Percentiles rank a stretch among this genome's conserved stretches.
phyloP scores from a whole-genome alignment of 108 stramenopile species.

The Stephanodiscus minutulus region DNA sequence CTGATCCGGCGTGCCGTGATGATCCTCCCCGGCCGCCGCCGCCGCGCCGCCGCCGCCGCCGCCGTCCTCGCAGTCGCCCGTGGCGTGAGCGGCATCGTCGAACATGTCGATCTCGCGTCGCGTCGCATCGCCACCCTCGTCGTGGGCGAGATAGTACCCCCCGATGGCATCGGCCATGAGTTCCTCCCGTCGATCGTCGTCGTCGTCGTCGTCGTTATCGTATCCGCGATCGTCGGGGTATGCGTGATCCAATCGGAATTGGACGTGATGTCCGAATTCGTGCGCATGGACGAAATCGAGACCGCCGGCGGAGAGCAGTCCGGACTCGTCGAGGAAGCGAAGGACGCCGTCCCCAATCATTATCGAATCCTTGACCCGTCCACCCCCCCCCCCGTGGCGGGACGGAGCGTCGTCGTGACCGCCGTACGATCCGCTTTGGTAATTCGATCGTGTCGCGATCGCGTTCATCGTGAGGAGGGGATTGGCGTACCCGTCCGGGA shows the following conservation, averaged over 20 bases:
- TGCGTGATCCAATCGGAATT: too few relatives aligned
- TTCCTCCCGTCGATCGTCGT: constrained; percentile 28
- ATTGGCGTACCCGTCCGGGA: constrained; percentile 36
- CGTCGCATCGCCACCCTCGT: constrained; percentile 21
- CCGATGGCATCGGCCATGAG: constrained; percentile 46
- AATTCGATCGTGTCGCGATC: constrained; percentile 15
- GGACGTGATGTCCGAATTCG: constrained; percentile 45
- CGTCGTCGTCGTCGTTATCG: neutral
- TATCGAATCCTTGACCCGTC: constrained; percentile 7
- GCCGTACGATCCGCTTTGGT: too few relatives aligned
- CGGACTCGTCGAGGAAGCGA: constrained; percentile 16
- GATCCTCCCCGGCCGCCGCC: constrained; percentile 12
- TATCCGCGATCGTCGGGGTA: constrained; percentile 2
- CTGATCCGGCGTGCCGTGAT: constrained; percentile 41
- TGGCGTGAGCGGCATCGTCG: constrained; percentile 22
- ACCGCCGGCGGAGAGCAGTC: neutral
- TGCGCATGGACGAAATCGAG: constrained; percentile 37
- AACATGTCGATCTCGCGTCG: too few relatives aligned
- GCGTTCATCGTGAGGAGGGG: constrained; percentile 43
- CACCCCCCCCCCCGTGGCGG: too few relatives aligned
- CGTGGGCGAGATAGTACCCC: constrained; percentile 34
- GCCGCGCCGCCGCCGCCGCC: too few relatives aligned
- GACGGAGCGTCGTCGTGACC: too few relatives aligned
- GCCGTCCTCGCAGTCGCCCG: constrained; percentile 36
- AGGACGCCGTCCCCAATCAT: constrained; percentile 40